Base-by-base conservation (phyloP, 345 rosid species). In the Linum tenue region DNA sequence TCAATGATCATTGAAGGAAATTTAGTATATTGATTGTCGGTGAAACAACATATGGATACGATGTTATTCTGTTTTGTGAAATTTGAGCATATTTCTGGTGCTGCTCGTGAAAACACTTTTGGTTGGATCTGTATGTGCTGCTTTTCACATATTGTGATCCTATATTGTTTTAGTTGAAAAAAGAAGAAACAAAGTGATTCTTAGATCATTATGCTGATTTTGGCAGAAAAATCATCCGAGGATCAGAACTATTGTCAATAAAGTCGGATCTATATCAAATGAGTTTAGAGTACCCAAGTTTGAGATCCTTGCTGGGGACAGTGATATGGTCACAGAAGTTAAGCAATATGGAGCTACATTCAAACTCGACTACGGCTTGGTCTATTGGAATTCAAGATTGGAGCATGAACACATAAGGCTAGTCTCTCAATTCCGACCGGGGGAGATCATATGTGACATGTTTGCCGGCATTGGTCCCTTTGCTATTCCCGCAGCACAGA, bases 401-500 rank as follows among this genome's bases (percentile, higher is more conserved):
- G 98, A 90, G 64, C 97, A 90, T 72, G 98, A 92, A 67, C 98
- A 92, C 74, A 81, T 80, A 76, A 77, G 96, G 57, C 79, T 92
- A 66, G 82, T 88, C 17, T 84, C 98, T 62, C 80, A 74, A 56
- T 92, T 90, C 71, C 74, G 22, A 78, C 81, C 92, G 11, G 96
- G 92, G 67, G 97, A 92, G 72, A 86, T 77, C 36, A 83, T 92
- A 51, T 92, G 96, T 82, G 97, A 92, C 75, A 86, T 90, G 97
- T 90, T 90, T 83, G 85, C 98, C 71, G 98, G 97, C 55, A 84
- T 92, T 73, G 98, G 97, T 57, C 98, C 98, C 63, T 92, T 90
- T 76, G 92, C 96, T 56, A 84, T 92, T 76, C 96, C 97, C 60
- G 97, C 97, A 44, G 96, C 94, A 50, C 96, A 84, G 50, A 90